Base-by-base conservation (phyloP, 768 basidiomycete genomes). In the Lentinula edodes region DNA sequence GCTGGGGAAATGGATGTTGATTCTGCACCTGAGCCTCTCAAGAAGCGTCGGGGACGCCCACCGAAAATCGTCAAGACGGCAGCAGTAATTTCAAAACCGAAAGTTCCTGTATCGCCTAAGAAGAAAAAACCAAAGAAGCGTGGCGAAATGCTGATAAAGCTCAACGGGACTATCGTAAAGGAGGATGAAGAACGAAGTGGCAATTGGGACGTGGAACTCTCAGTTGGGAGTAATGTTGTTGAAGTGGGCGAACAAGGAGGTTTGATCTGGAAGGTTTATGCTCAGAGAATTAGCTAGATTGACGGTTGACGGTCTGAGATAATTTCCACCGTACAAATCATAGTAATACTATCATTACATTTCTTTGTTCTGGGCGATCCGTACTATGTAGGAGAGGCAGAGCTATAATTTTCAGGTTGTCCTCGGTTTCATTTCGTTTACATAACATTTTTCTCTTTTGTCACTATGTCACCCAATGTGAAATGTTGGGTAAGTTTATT, bases 211-310 rank as follows among this genome's bases (percentile, higher is more conserved):
- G 73, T 90, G 15, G 79, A 81, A 16, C 72, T 91, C 16, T 76
- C 82, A 0, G 69, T 75, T 4, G 91, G 91, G 13, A 66, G 76
- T 5, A 89, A 83, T 66, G 73, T 84, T 16, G 70, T 93, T 34
- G 91, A 93, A 70, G 74, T 93, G 28, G 89, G 90, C 38, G 88
- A 89, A 74, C 81, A 80, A 66, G 86, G 83, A 38, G 88, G 88
- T 9, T 70, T 84, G 65, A 71, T 83, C 28, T 91, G 89, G 89
- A 90, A 87, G 71, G 76, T 89, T 23, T 88, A 88, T 69, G 73
- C 86, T 46, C 83, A 86, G 65, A 78, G 84, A 46, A 61, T 75
- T 63, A 71, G 52, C 34, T 61, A 39, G 71, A 52, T 36, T 61
- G 58, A 55, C 3, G 18, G 0, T 60, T 13, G 16, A 60, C 18